Evolutionary conservation across 2,329 filamentous ascomycete species (phyloP).

Genomic region (Cercospora brassicicola): DNA sequence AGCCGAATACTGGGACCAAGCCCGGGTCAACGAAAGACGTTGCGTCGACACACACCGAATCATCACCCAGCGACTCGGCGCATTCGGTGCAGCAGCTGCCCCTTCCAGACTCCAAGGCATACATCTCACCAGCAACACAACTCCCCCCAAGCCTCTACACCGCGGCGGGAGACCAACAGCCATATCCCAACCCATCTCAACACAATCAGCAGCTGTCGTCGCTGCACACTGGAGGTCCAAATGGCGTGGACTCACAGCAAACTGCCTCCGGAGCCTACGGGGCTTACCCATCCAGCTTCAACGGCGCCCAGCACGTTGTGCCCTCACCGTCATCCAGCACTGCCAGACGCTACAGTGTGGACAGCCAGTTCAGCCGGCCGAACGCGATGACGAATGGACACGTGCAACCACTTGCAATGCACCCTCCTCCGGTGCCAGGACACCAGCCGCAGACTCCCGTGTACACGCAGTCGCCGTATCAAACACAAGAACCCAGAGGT

Average conservation of each 20-base stretch:
- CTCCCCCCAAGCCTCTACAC: constrained; percentile 17
- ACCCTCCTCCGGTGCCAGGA: constrained; percentile 30
- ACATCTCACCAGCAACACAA: constrained; percentile 18
- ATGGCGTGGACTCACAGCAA: constrained; percentile 11
- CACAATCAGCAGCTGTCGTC: constrained; percentile 19
- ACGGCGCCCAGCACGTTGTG: constrained; percentile 8
- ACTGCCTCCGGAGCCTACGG: constrained; percentile 16
- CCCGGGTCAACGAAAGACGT: constrained; percentile 5
- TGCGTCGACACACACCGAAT: constrained; percentile 23
- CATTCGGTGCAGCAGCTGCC: constrained; percentile 19
- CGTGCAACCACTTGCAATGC: constrained; percentile 29
- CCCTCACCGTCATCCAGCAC: constrained; percentile 20
- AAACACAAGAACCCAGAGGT: constrained; percentile 18
- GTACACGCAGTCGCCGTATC: constrained; percentile 30
- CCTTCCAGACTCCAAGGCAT: constrained; percentile 12
- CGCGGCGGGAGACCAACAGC: constrained; percentile 16
- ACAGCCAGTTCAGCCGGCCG: constrained; percentile 23
- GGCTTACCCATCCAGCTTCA: constrained; percentile 18
- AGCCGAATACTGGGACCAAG: neutral
- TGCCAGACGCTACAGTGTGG: constrained; percentile 30
- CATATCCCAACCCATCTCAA: constrained; percentile 12
- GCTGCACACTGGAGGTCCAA: constrained; percentile 11
- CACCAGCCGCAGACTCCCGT: constrained; percentile 21
- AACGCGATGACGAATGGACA: constrained; percentile 21
- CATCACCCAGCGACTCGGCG: constrained; percentile 29